Base-by-base conservation (phyloP, 371 early-diverging fungal species). In the Lichtheimia ornata region DNA sequence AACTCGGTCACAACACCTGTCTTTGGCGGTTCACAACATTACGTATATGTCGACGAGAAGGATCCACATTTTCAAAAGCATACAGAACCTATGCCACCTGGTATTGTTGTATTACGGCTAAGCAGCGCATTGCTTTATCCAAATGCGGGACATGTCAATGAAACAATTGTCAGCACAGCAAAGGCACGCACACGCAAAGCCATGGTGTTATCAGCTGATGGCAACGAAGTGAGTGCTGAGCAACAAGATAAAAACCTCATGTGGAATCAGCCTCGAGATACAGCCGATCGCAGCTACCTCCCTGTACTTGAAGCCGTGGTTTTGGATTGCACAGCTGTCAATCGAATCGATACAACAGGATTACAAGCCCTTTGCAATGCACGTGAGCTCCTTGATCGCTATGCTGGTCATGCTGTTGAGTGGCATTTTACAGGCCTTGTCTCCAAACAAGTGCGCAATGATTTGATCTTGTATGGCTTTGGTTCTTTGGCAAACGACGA, bases 261-360 rank as follows among this genome's bases (percentile, higher is more conserved):
- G 18, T 52, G 58, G 58, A 57, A 42, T 20, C 43, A 64, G 20
- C 25, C 28, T 11, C 5, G n/a, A 1, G 25, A 45, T 27, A 45
- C 40, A 18, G 18, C 7, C 35, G 41, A 55, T 15, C 27, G 28
- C 6, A 20, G 49, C 45, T 45, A 58, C 24, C 59, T 73, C 17
- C 89, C 90, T 0, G 53, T 70, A 9, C 74, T 92, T 14, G 77
- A 83, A 17, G 90, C 92, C 2, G 59, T 94, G 28, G 71, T 94
- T 18, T 76, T 94, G 30, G 92, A 92, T 65, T 84, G 91, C 61
- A 69, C 86, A 0, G 83, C 85, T 1, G 91, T 92, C 27, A 86
- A 83, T 49, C 67, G 76, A 30, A 77, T 92, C 41, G 94, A 94
- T 62, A 74, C 87, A 11, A 87, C 92, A 2, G 93, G 89, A 43